Evolutionary conservation across 2,329 filamentous ascomycete species (phyloP).

Genomic region (Colletotrichum kahawae): DNA sequence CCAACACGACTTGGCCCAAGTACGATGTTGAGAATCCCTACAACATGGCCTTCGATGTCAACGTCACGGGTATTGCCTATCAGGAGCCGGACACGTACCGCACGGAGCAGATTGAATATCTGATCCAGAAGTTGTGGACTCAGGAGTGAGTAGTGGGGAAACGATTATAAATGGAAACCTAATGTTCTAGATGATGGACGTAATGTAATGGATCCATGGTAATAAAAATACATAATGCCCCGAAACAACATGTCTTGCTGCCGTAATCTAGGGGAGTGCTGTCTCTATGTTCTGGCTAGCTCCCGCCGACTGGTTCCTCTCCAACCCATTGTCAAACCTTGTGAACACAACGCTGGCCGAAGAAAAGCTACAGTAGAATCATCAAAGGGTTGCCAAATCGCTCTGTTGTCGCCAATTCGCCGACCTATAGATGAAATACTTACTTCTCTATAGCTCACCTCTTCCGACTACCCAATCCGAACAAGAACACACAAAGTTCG

Average conservation of each 20-base stretch:
- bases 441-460: background rate
- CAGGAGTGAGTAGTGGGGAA: background rate
- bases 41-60: constrained; percentile 56
- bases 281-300: background rate
- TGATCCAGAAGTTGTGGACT: constrained; percentile 28
- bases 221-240: background rate
- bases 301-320: background rate
- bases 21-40: constrained; percentile 45
- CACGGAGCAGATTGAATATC: constrained; percentile 43
- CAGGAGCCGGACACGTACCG: constrained; percentile 51
- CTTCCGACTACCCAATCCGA: background rate
- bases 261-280: background rate
- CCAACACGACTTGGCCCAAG: constrained; percentile 41
- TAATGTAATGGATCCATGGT: background rate
- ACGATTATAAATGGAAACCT: background rate
- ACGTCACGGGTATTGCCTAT: constrained; percentile 44
- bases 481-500: background rate
- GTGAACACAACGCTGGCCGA: background rate
- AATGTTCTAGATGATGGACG: background rate
- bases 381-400: background rate
- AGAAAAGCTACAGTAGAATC: background rate
- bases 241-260: background rate
- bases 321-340: background rate
- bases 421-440: background rate
- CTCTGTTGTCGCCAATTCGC: background rate